phyloP scores from a whole-genome alignment of 1,139 yeast genomes.

The Saccharomyces hybrid region DNA sequence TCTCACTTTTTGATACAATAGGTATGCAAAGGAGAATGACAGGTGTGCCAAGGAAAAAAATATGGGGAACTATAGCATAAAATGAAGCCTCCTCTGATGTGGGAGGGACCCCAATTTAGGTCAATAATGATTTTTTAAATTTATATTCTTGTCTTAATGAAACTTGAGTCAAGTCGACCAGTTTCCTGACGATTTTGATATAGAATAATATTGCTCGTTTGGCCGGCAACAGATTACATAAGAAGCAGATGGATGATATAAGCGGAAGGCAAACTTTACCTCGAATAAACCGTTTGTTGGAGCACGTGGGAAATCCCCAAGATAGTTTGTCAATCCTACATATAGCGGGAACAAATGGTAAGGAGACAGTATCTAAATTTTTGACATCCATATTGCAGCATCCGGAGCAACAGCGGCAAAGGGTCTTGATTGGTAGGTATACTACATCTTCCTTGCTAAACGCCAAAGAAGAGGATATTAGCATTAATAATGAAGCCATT shows the following conservation, averaged over 20 bases:
- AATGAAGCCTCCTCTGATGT: not conserved
- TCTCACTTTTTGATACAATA: not conserved
- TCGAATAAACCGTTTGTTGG: slow-evolving; percentile 49
- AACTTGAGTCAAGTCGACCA: not conserved
- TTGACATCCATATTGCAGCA: slow-evolving; percentile 53
- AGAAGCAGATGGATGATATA: not conserved
- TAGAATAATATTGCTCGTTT: not conserved
- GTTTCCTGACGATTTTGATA: not conserved
- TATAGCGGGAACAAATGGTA: slow-evolving; percentile 92
- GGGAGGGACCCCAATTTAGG: not conserved
- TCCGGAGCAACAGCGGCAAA: slow-evolving; percentile 15
- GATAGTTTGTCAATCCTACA: slow-evolving; percentile 56
- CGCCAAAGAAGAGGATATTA: slow-evolving; percentile 70
- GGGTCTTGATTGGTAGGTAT: slow-evolving; percentile 50
- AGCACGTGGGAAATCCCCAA: slow-evolving; percentile 63
- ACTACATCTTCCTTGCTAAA: slow-evolving; percentile 78
- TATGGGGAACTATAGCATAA: not conserved
- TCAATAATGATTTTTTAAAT: not conserved
- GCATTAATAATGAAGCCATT: slow-evolving; percentile 55
- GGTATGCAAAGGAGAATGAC: not conserved
- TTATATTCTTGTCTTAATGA: not conserved
- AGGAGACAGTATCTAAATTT: slow-evolving; percentile 83
- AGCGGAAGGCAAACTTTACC: slow-evolving; percentile 57
- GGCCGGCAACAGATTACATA: not conserved
- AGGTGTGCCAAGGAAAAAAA: not conserved